Evolutionary conservation across 2,329 filamentous ascomycete genomes (phyloP).

Genomic region (Sclerotinia borealis): DNA sequence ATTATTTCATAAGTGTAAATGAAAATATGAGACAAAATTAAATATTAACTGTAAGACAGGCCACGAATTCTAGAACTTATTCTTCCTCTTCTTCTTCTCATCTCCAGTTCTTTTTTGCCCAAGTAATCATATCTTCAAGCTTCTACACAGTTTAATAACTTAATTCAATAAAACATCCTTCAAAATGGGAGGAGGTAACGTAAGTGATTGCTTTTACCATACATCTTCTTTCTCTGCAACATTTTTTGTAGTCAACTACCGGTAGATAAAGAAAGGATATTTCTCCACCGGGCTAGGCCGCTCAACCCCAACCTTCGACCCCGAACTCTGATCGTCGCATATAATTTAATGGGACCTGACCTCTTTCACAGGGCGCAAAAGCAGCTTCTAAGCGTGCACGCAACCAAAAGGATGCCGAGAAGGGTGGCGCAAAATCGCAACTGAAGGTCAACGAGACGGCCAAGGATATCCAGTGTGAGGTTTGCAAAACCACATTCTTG

Average conservation of each 20-base stretch:
- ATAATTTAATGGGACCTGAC: background rate
- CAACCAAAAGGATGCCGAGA: constrained; percentile 55
- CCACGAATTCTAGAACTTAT: background rate
- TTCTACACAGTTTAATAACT: background rate
- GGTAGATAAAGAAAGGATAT: no score
- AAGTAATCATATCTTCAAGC: background rate
- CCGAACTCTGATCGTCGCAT: background rate
- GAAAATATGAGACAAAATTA: background rate
- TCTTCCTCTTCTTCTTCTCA: background rate
- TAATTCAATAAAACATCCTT: background rate
- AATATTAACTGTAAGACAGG: background rate
- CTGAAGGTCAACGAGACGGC: constrained; percentile 66
- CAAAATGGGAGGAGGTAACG: constrained; percentile 19
- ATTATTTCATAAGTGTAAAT: background rate
- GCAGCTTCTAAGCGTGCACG: constrained; percentile 68
- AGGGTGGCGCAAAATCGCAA: constrained; percentile 54
- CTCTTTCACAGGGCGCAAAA: constrained; percentile 50
- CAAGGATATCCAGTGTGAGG: constrained; percentile 69
- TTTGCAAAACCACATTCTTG: constrained; percentile 74
- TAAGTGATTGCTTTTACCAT: background rate
- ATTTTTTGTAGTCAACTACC: background rate
- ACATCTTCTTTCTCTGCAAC: background rate
- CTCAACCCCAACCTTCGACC: constrained; percentile 4
- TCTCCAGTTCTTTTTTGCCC: background rate
- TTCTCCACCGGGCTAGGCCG: background rate